These are phyloP conservation scores for Pythium apleroticum DNA, from an alignment of 352 stramenopile genomes.

Conservation along the genomic window DNA sequence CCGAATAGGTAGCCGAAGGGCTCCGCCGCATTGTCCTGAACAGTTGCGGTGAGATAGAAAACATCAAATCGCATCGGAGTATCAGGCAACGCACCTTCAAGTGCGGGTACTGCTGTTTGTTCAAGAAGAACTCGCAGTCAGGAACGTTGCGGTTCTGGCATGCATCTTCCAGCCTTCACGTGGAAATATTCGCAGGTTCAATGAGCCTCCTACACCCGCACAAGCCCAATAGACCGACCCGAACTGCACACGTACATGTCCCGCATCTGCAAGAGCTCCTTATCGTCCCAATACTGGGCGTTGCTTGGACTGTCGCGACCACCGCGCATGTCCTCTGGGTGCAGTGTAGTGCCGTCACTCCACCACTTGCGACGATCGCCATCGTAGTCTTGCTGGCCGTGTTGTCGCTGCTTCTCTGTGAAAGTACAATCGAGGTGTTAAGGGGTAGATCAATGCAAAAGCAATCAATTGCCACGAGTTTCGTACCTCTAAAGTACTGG, in stretches of 20 bases:
- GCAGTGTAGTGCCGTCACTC: conserved; percentile 99
- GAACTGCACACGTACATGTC: conserved; percentile 81
- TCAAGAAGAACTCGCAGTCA: conserved; percentile 99
- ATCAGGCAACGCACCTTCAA: conserved; percentile 85
- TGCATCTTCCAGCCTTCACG: conserved; percentile 87
- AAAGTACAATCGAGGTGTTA: not conserved
- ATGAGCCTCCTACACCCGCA: too few relatives aligned
- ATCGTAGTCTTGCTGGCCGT: conserved; percentile 82
- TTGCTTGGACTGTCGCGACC: not conserved
- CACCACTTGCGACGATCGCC: conserved; percentile 93
- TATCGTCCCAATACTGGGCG: conserved; percentile 95
- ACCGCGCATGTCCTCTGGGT: conserved; percentile 70
- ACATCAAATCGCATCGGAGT: not conserved
- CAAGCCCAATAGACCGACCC: not conserved
- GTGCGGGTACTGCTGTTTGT: conserved; percentile 99
- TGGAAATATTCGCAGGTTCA: not conserved
- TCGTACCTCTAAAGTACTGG: conserved; percentile 89
- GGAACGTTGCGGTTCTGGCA: conserved; percentile 94
- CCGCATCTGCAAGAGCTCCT: conserved; percentile 94
- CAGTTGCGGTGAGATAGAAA: conserved; percentile 6
- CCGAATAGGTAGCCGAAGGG: conserved; percentile 99
- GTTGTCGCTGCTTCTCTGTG: conserved; percentile 74
- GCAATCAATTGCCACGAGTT: not conserved
- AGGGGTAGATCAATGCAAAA: not conserved
- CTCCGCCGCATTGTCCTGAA: conserved; percentile 92